These are phyloP conservation scores for Anthoceros angustus DNA, from an alignment of 225 moss, liverwort and hornwort genomes.

Conservation along the genomic window DNA sequence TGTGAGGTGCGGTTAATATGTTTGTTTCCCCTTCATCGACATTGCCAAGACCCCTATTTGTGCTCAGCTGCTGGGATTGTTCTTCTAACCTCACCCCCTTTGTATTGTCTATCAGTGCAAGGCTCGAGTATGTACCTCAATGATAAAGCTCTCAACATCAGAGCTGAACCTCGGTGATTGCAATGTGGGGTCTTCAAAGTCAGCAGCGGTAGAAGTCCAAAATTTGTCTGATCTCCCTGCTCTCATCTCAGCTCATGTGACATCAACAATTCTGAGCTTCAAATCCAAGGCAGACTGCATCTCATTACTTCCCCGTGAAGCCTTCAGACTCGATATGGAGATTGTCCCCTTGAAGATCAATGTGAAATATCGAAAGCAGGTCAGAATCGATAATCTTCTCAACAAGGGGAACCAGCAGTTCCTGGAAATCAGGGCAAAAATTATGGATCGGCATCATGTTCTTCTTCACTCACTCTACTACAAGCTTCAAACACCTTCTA, in stretches of 20 bases:
- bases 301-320: slow-evolving; percentile 53
- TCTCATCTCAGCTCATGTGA: slow-evolving; percentile 65
- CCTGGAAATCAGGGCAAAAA: slow-evolving; percentile 74
- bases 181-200: slow-evolving; percentile 76
- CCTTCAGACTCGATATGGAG: slow-evolving; percentile 75
- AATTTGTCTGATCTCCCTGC: slow-evolving; percentile 91
- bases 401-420: slow-evolving; percentile 76
- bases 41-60: slow-evolving; percentile 7
- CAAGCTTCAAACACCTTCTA: slow-evolving; percentile 68
- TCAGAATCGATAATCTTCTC: slow-evolving; percentile 70
- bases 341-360: slow-evolving; percentile 88
- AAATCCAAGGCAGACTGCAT: slow-evolving; percentile 72
- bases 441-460: slow-evolving; percentile 92
- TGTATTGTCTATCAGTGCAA: slow-evolving; percentile 48
- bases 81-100: background rate
- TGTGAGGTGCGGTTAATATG: slow-evolving; percentile 3
- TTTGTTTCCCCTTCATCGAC: slow-evolving; percentile 5
- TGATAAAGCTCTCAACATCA: slow-evolving; percentile 70
- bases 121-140: slow-evolving; percentile 72
- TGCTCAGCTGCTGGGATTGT: background rate
- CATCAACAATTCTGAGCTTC: slow-evolving; percentile 78
- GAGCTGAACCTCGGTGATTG: slow-evolving; percentile 88
- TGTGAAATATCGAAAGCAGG: slow-evolving; percentile 77
- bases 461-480: slow-evolving; percentile 80
- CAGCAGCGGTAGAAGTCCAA: slow-evolving; percentile 64